Base-by-base conservation (phyloP, 164 flowering plant genomes). In the Santalum album region DNA sequence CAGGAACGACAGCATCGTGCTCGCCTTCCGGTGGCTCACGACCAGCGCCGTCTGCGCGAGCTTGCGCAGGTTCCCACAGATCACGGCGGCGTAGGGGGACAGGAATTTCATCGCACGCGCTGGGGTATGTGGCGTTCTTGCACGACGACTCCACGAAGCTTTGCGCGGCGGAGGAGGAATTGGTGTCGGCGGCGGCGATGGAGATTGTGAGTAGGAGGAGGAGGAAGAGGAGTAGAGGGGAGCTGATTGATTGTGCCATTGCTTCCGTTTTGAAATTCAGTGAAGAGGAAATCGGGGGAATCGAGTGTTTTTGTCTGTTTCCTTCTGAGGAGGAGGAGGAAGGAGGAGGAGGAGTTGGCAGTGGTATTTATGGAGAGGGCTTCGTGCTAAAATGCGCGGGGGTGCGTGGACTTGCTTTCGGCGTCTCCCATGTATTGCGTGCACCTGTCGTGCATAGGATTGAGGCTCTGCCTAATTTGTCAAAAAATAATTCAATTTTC, bases 61-160 rank as follows among this genome's bases (percentile, higher is more conserved):
- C 22, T 60, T 47, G 20, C 45, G 56, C 15, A 24, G 68, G 58
- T 53, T 67, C 1, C 25, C 62, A 2, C 65, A 54, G 36, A 72
- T 74, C 12, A 21, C 0, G 15, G 34, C 3, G 21, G 81, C 69
- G 26, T 62, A 67, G 5, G 18, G 4, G 0, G 72, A 51, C 32
- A 77, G 78, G 16, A n/a, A 66, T 54, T 12, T 56, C 50, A 25
- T 67, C 47, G 35, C 81, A 77, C 0, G 62, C 15, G 10, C 36
- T 57, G 0, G 73, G 72, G 44, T 65, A 72, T 0, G 29, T 48
- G 1, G 81, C 65, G 21, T 63, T 16, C 1, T 46, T 57, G 69
- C 81, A 77, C 14, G 70, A 56, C 10, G 54, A 2, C 50, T 39
- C 51, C 32, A 76, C 55, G 72, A 73, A 73, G 34, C 44, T 46